These are phyloP conservation scores for Solanum hybrid DNA, from an alignment of 305 asterid species.

Conservation along the genomic window DNA sequence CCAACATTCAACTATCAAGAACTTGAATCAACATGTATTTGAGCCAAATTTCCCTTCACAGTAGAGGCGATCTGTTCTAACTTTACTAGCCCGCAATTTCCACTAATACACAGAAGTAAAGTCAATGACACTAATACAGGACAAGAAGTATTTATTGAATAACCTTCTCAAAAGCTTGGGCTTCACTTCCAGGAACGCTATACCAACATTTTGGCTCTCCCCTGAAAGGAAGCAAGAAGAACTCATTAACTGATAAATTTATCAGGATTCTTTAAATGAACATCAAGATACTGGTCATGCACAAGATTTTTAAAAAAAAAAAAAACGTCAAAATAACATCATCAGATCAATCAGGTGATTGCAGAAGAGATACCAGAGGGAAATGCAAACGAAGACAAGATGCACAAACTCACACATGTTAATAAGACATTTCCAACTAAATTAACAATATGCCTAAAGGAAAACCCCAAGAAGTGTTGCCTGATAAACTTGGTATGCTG, in stretches of 20 bases:
- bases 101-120: not conserved
- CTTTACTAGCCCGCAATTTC: not conserved
- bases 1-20: not conserved
- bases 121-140: constrained; percentile 6
- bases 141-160: not conserved
- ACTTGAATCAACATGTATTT: not conserved
- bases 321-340: not conserved
- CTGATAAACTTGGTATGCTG: not conserved
- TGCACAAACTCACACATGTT: not conserved
- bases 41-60: not conserved
- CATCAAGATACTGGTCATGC: constrained; percentile 5
- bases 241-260: not conserved
- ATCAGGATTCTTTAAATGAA: not conserved
- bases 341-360: not conserved
- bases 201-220: constrained; percentile 99
- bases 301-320: not conserved
- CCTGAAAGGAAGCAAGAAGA: constrained; percentile 42
- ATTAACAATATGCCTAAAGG: not conserved
- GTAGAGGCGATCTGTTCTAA: not conserved
- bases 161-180: constrained; percentile 91
- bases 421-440: not conserved
- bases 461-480: not conserved
- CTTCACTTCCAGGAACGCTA: constrained; percentile 89
- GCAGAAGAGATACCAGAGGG: not conserved
- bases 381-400: not conserved